Evolutionary conservation across 208 protist genomes (phyloP).

Genomic region (Leptomonas pyrrhocoris): DNA sequence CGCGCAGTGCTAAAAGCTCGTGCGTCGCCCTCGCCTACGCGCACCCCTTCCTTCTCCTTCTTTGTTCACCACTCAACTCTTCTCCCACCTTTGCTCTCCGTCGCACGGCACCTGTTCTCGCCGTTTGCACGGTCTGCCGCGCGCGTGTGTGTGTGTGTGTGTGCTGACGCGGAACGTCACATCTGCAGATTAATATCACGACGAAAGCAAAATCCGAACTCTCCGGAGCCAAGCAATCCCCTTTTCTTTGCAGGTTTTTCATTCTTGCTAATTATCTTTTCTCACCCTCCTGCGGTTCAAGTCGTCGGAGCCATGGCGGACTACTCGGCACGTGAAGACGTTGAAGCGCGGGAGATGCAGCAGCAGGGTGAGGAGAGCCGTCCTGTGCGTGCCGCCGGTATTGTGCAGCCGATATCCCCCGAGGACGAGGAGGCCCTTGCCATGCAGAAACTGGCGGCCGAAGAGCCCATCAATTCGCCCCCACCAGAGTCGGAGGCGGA

Average conservation of each 20-base stretch:
- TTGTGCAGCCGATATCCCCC: constrained; percentile 18
- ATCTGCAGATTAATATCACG: constrained; percentile 2
- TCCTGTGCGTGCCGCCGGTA: constrained; percentile 9
- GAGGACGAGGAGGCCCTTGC: constrained; percentile 18
- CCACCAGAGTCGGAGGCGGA: constrained; percentile 13
- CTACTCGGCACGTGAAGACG: constrained; percentile 5
- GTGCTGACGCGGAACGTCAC: not conserved
- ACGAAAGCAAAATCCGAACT: not conserved
- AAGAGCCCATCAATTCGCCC: not conserved
- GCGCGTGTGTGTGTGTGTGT: not conserved
- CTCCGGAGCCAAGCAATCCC: not conserved
- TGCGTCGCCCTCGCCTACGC: no score
- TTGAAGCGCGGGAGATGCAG: constrained; percentile 6
- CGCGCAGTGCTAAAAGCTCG: no score
- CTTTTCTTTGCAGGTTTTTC: no score
- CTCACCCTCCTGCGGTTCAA: no score
- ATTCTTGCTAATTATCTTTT: no score
- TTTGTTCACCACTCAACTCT: no score
- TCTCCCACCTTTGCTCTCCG: no score
- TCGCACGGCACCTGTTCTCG: no score
- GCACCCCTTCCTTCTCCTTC: no score
- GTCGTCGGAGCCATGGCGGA: no score
- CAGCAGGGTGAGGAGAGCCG: constrained; percentile 8
- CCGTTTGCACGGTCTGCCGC: not conserved
- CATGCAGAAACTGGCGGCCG: constrained; percentile 17